phyloP scores from a whole-genome alignment of 2,329 filamentous ascomycete species.

The Didymella keratinophila region DNA sequence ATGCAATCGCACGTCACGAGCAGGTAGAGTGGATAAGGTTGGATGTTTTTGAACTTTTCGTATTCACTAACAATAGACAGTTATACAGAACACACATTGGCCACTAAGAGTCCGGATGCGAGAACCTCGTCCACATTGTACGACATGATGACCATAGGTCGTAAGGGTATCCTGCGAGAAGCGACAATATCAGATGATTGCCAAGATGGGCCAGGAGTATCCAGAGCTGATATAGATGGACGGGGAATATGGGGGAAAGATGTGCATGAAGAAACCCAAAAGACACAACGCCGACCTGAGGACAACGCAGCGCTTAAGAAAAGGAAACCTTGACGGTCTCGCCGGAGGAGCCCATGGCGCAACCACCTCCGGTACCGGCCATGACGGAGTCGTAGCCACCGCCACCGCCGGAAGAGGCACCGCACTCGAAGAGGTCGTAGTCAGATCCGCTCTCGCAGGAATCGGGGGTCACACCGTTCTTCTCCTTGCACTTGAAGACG shows the following conservation, averaged over 20 bases:
- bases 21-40: neutral
- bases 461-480: slow-evolving; percentile 16
- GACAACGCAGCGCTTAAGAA: slow-evolving; percentile 22
- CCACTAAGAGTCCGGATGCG: slow-evolving; percentile 26
- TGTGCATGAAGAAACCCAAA: slow-evolving; percentile 26
- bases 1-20: neutral
- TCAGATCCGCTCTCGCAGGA: slow-evolving; percentile 48
- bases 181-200: slow-evolving; percentile 29
- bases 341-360: slow-evolving; percentile 36
- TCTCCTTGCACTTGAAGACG: slow-evolving; percentile 54
- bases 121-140: slow-evolving; percentile 27
- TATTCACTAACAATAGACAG: slow-evolving; percentile 34
- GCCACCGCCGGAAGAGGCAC: slow-evolving; percentile 33
- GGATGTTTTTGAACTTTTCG: slow-evolving; percentile 23
- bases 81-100: slow-evolving; percentile 40
- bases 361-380: slow-evolving; percentile 42
- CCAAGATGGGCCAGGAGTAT: slow-evolving; percentile 25
- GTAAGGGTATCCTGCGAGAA: slow-evolving; percentile 35
- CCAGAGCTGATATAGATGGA: slow-evolving; percentile 27
- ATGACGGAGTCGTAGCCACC: slow-evolving; percentile 42
- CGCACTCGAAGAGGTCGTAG: slow-evolving; percentile 53
- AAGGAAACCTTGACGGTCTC: slow-evolving; percentile 43
- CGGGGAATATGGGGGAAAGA: slow-evolving; percentile 32
- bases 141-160: slow-evolving; percentile 28
- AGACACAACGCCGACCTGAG: slow-evolving; percentile 26